A percentile compares a stretch with the other conserved stretches of the same genome.
phyloP scores from a whole-genome alignment of 2,329 filamentous ascomycete genomes.

The Graphilbum sp. region DNA sequence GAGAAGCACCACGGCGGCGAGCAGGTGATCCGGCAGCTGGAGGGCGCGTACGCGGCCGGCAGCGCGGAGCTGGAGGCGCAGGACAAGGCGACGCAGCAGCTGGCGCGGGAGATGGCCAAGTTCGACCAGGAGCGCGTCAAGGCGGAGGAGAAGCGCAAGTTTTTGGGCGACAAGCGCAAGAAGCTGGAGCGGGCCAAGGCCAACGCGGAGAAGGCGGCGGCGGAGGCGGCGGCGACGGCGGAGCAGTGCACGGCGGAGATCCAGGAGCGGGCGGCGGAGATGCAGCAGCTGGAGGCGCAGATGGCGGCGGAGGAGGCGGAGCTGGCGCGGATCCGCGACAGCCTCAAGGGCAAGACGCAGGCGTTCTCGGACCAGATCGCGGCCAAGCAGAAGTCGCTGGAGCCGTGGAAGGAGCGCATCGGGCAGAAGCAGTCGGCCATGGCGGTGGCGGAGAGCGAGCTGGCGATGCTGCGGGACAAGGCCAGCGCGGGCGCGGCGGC shows the following conservation, averaged over 20 bases:
- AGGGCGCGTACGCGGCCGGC: slow-evolving; percentile 71
- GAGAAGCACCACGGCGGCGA: slow-evolving; percentile 85
- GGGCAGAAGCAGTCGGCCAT: slow-evolving; percentile 91
- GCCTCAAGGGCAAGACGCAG: slow-evolving; percentile 89
- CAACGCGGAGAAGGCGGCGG: slow-evolving; percentile 56
- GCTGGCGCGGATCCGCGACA: slow-evolving; percentile 66
- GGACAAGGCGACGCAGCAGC: slow-evolving; percentile 63
- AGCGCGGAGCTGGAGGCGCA: slow-evolving; percentile 67
- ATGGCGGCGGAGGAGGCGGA: slow-evolving; percentile 69
- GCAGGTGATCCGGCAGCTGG: slow-evolving; percentile 74
- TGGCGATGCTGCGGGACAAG: slow-evolving; percentile 80
- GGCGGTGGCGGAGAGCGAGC: slow-evolving; percentile 85
- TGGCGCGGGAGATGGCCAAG: slow-evolving; percentile 76
- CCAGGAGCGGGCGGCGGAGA: slow-evolving; percentile 57
- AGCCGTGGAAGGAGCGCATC: slow-evolving; percentile 95
- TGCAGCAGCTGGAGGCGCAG: slow-evolving; percentile 56
- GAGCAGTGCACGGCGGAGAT: slow-evolving; percentile 67
- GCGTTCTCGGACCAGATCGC: slow-evolving; percentile 86
- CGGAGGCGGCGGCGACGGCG: slow-evolving; percentile 62
- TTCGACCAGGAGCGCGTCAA: slow-evolving; percentile 96
- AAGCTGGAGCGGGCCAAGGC: slow-evolving; percentile 83
- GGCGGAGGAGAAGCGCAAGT: slow-evolving; percentile 95
- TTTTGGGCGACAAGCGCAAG: slow-evolving; percentile 76
- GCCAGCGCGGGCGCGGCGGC: slow-evolving; percentile 75
- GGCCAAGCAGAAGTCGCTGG: slow-evolving; percentile 78